Base-by-base conservation (phyloP, 768 basidiomycete genomes). In the button mushroom (Agaricus bisporus) region DNA sequence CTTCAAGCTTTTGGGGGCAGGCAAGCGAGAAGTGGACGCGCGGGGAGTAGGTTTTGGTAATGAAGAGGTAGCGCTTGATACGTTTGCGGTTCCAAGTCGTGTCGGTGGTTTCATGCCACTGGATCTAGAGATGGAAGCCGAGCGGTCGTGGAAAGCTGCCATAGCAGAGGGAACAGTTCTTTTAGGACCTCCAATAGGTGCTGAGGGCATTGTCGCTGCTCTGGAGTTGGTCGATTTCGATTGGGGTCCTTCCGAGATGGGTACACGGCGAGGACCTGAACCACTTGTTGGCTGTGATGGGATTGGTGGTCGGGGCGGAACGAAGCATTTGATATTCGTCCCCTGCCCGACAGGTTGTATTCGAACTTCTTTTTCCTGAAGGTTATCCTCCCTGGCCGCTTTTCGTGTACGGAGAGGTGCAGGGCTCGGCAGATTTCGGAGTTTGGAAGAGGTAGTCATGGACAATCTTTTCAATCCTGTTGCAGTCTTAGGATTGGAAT, bases 181-280 rank as follows among this genome's bases (percentile, higher is more conserved):
- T 39, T 54, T 41, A 26, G 51, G 46, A 18, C 49, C 46, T 18
- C 22, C 44, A 2, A 25, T 18, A 17, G 48, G 41, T 38, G 49
- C 57, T 32, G 61, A 60, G 37, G 52, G 15, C 36, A 44, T 53
- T 43, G 48, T 54, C 22, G 18, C 22, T 41, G 56, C 39, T 46
- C 55, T 63, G 35, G 59, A 26, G 49, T 50, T 26, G 12, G 47
- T 48, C 35, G 58, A 22, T 48, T 48, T 58, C 15, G 56, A 49
- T 48, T 62, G 65, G 22, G 62, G 58, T 12, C 62, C 66, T 41
- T 68, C 68, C 50, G 63, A 63, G 28, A 65, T 55, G 41, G 66
- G 56, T 2, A 69, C 66, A 22, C 69, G 65, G 46, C 67, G 65
- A 42, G 69, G 64, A 10, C 68, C 67, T 42, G 45, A 52, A 32